These are phyloP conservation scores for Penicillium tannophilum DNA, from an alignment of 495 filamentous ascomycete species.

Conservation along the genomic window DNA sequence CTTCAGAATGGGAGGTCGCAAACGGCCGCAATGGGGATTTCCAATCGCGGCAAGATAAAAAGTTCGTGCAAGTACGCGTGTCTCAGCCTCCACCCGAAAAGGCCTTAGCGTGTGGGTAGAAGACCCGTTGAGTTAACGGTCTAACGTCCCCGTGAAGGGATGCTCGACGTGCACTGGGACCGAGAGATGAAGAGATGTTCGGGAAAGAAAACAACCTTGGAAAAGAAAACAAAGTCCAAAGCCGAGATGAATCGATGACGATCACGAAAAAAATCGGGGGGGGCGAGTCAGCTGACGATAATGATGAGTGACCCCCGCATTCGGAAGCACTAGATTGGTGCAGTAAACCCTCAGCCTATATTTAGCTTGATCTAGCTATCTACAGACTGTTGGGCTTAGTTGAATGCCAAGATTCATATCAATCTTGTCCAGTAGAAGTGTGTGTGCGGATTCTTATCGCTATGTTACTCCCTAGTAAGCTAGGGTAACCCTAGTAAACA, in stretches of 20 bases:
- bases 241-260: constrained; percentile 6
- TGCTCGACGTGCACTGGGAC: constrained; percentile 9
- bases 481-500: too few relatives aligned
- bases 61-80: constrained; percentile 13
- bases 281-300: constrained; percentile 22
- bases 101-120: constrained; percentile 24
- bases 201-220: background rate
- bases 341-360: constrained; percentile 3
- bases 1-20: constrained; percentile 14
- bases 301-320: constrained; percentile 17
- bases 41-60: constrained; percentile 15
- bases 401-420: too few relatives aligned
- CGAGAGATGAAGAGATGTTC: too few relatives aligned
- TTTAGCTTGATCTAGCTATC: background rate
- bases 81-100: constrained; percentile 31
- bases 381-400: too few relatives aligned
- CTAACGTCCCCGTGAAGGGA: constrained; percentile 4
- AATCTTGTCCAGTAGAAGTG: too few relatives aligned
- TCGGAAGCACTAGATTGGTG: constrained; percentile 15
- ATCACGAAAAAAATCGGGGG: constrained; percentile 18
- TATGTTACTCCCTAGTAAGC: too few relatives aligned
- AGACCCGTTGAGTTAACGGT: constrained; percentile 31
- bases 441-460: too few relatives aligned
- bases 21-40: constrained; percentile 15
- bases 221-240: constrained; percentile 10